Percentiles rank a stretch among this genome's conserved stretches.
Conservation (phyloP, 2,329 filamentous ascomycete species). For the Phialophora tarda region DNA sequence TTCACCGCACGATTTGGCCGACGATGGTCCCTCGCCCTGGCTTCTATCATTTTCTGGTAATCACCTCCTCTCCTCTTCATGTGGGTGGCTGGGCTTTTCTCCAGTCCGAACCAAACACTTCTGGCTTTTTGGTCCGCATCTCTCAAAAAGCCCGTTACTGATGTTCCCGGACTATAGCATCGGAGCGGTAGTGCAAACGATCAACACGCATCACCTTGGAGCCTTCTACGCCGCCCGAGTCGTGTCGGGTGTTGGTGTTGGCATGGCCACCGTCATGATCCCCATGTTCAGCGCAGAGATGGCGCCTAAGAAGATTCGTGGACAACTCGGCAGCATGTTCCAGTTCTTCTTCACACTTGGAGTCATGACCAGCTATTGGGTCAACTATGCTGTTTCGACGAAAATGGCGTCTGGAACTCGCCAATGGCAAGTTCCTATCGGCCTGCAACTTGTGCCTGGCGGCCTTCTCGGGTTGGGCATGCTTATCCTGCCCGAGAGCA, state of each 20-base stretch:
- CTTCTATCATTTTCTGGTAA: constrained; percentile 24
- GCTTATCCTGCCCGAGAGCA: constrained; percentile 56
- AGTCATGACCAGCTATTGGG: constrained; percentile 76
- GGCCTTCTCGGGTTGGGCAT: constrained; percentile 56
- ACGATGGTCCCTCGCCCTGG: constrained; percentile 29
- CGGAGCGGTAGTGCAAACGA: constrained; percentile 42
- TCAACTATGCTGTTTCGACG: constrained; percentile 52
- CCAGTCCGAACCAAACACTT: no score
- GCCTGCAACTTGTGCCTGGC: constrained; percentile 56
- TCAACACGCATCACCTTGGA: constrained; percentile 44
- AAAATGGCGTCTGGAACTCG: constrained; percentile 56
- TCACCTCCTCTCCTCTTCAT: no score
- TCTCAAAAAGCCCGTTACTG: no score
- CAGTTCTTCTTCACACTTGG: constrained; percentile 75
- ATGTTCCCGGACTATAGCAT: not conserved
- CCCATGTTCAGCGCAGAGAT: constrained; percentile 76
- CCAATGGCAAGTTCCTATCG: constrained; percentile 64
- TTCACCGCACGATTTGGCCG: constrained; percentile 37
- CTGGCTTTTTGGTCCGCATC: no score
- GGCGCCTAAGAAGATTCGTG: constrained; percentile 69
- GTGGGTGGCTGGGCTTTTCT: no score
- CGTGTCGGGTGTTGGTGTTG: constrained; percentile 51
- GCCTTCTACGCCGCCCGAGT: constrained; percentile 52
- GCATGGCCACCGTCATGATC: constrained; percentile 51
- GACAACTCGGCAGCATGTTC: constrained; percentile 74